Conservation (phyloP, 2,329 filamentous ascomycete genomes). For the Fusarium brachygibbosum region DNA sequence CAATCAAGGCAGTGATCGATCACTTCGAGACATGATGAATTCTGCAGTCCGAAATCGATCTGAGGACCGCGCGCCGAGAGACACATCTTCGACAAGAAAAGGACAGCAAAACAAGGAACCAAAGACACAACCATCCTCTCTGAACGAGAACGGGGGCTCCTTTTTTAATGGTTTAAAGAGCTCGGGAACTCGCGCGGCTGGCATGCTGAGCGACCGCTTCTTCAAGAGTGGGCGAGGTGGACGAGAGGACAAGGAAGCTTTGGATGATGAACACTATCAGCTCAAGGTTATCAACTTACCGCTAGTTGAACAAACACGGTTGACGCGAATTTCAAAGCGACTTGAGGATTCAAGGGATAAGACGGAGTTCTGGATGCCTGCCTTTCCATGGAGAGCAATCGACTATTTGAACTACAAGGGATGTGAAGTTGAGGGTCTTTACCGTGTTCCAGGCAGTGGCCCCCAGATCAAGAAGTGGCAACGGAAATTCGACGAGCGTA, state of each 20-base stretch:
- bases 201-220: slow-evolving; percentile 84
- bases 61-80: slow-evolving; percentile 72
- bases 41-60: slow-evolving; percentile 78
- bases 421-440: slow-evolving; percentile 92
- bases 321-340: slow-evolving; percentile 90
- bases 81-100: slow-evolving; percentile 59
- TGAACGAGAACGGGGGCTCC: slow-evolving; percentile 68
- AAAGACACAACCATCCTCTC: slow-evolving; percentile 66
- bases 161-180: slow-evolving; percentile 48
- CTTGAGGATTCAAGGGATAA: slow-evolving; percentile 91
- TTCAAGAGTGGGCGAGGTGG: slow-evolving; percentile 83
- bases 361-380: slow-evolving; percentile 99
- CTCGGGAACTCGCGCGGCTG: slow-evolving; percentile 62
- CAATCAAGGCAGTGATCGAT: slow-evolving; percentile 74
- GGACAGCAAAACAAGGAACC: slow-evolving; percentile 62
- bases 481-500: slow-evolving; percentile 87
- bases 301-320: slow-evolving; percentile 88
- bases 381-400: slow-evolving; percentile 93
- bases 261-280: slow-evolving; percentile 87
- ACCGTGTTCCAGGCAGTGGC: slow-evolving; percentile 90
- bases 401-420: slow-evolving; percentile 97
- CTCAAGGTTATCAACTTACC: slow-evolving; percentile 88
- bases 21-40: slow-evolving; percentile 76
- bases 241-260: slow-evolving; percentile 73
- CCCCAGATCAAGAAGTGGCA: slow-evolving; percentile 95